Evolutionary conservation across 805 yeast species (phyloP).

Genomic region (Kluyveromyces wickerhamii): DNA sequence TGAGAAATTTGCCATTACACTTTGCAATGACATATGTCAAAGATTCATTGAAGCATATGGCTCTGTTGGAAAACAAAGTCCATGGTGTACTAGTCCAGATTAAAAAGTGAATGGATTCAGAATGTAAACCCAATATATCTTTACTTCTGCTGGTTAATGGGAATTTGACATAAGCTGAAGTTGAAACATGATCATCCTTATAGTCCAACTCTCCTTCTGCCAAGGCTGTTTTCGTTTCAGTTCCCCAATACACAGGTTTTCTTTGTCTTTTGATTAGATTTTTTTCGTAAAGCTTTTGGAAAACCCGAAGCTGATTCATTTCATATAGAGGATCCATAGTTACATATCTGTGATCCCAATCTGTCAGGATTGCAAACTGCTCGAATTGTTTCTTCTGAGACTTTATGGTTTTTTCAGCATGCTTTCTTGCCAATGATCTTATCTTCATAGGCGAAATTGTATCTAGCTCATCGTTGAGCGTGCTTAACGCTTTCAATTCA

Average conservation of each 20-base stretch:
- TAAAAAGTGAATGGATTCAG: conserved; percentile 30
- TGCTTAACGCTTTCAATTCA: conserved; percentile 72
- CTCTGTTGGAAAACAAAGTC: conserved; percentile 86
- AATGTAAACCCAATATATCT: conserved; percentile 4
- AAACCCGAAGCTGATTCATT: conserved; percentile 62
- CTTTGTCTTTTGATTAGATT: conserved; percentile 74
- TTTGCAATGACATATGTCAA: conserved; percentile 49
- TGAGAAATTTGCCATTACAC: conserved; percentile 34
- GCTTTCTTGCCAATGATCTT: conserved; percentile 55
- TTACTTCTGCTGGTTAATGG: conserved; percentile 36
- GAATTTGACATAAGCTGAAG: conserved; percentile 61
- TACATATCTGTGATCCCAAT: conserved; percentile 64
- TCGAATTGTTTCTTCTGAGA: conserved; percentile 58
- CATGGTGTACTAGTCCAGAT: conserved; percentile 99
- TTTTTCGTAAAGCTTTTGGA: conserved; percentile 52
- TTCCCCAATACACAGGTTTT: conserved; percentile 97
- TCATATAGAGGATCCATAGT: conserved; percentile 72
- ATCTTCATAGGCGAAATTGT: conserved; percentile 40
- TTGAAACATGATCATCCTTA: conserved; percentile 59
- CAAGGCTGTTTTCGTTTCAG: conserved; percentile 85
- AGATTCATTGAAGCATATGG: conserved; percentile 61
- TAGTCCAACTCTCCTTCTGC: conserved; percentile 97
- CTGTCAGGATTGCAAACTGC: conserved; percentile 73
- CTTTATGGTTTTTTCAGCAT: conserved; percentile 61
- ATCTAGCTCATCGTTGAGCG: conserved; percentile 30